Evolutionary conservation across 305 asterid genomes (phyloP).

Genomic region (Fraxinus velutina): DNA sequence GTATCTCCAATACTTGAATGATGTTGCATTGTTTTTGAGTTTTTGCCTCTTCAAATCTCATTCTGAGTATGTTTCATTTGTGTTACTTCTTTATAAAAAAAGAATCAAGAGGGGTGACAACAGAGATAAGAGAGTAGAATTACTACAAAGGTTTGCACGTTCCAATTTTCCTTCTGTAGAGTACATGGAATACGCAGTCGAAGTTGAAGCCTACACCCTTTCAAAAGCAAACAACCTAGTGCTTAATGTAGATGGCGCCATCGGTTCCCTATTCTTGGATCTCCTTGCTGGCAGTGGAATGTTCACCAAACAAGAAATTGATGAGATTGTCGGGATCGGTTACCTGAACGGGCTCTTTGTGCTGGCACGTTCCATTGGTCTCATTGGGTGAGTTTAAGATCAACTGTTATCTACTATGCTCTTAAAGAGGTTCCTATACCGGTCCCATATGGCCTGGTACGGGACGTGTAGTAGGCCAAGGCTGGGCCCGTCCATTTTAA

Average conservation of each 20-base stretch:
- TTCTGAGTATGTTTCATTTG: neutral
- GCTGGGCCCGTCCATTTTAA: neutral
- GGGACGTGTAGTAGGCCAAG: neutral
- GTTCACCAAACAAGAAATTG: slow-evolving; percentile 92
- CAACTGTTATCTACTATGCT: neutral
- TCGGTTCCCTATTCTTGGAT: slow-evolving; percentile 81
- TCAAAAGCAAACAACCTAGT: slow-evolving; percentile 58
- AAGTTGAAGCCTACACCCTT: slow-evolving; percentile 55
- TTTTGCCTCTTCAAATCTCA: neutral
- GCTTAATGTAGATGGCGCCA: slow-evolving; percentile 55
- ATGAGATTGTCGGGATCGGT: slow-evolving; percentile 86
- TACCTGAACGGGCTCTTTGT: slow-evolving; percentile 95
- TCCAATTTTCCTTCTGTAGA: slow-evolving; percentile 68
- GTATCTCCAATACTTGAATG: neutral
- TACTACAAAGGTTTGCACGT: slow-evolving; percentile 75
- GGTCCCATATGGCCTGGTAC: neutral
- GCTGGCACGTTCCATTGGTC: slow-evolving; percentile 98
- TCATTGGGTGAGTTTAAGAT: slow-evolving; percentile 75
- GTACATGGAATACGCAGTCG: slow-evolving; percentile 56
- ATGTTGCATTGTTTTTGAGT: neutral
- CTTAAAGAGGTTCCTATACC: neutral
- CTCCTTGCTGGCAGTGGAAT: slow-evolving; percentile 97
- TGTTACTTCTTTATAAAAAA: neutral
- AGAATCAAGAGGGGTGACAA: slow-evolving; percentile 84
- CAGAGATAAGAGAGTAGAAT: slow-evolving; percentile 93